Evolutionary conservation across 192 early-diverging fungal genomes (phyloP), one percentile per base, ranked within the genome.

Genomic region (Gryganskiella cystojenkinii): DNA sequence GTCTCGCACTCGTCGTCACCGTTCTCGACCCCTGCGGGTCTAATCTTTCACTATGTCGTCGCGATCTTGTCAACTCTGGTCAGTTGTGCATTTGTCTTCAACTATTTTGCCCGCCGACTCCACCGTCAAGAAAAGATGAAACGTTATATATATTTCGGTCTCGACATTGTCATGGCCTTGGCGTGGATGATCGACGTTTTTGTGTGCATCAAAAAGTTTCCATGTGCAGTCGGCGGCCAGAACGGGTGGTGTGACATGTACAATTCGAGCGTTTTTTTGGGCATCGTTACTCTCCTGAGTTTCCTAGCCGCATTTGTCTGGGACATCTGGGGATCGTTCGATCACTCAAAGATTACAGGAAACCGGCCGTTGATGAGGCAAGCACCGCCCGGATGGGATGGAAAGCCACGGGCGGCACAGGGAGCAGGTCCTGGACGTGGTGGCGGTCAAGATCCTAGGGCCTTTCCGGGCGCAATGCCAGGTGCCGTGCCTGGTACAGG

Each of bases 161-260:
- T 78, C n/a, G 74, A 78, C 46, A 64, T 78, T 33, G 4, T 78
- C n/a, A 78, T 78, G 74, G 40, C 74, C 0, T 34, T 78, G 8
- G 47, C 56, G 7, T 78, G 65, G 74, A 46, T 78, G 35, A 60
- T 69, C 20, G 74, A 78, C 33, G 50, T 68, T 22, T 78, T 78
- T 69, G 47, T 78, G 5, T 78, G 74, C 50, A 78, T 78, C 30
- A 64, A 65, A 45, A 78, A 78, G 56, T 78, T 69, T 37, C 74
- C 74, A 4, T 78, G 74, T 43, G 74, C 66, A 1, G 74, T 78
- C 5, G 74, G 74, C 9, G 66, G 66, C 11, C 74, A 69, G 28
- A 30, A 68, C 46, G 74, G 74, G 55, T 78, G 74, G 73, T 78
- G 73, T 28, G 73, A 78, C 47, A 78, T 78, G 73, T 78, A 78